Evolutionary conservation across 2,329 filamentous ascomycete genomes (phyloP), one percentile per base, ranked within the genome.

Genomic region (Volutella citrinella): DNA sequence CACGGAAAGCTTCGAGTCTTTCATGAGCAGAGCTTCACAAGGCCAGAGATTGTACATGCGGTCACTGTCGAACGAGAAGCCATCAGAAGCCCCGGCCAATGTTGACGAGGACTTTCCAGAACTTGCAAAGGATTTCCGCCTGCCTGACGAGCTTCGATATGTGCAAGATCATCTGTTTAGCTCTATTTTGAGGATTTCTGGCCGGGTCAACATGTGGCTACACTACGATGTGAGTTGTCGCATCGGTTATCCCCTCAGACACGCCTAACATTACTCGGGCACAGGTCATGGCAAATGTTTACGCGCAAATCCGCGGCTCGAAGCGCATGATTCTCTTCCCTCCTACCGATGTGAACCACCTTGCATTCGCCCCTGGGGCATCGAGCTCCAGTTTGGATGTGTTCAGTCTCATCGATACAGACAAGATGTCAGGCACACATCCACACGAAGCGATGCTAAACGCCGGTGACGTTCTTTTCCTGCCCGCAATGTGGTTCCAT

Each of bases 401-500:
- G 15, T 87, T 91, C 36, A 63, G 69, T 5, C 59, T 58, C 6
- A 52, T 76, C 1, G 51, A 65, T 10, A 57, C 65, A 5, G 43
- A 59, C 4, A 55, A 56, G 12, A 60, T 76, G 7, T 51, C 56
- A 5, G 48, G 46, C 9, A 80, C 81, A 1, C 78, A 78, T 36
- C 85, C 86, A 1, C 70, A 84, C 40, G 78, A 87, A 59, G 82
- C 80, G 1, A 51, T 72, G 1, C 65, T 95, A 5, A 57, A 68
- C 2, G 78, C 84, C 0, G 87, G 88, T 3, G 88, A 95, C 37
- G 72, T 90, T 3, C 64, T 95, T 8, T 91, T 86, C 57, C 72
- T 95, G 19, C 89, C 89, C 1, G 78, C 87, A 1, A 72, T 93
- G 48, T 95, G 90, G 89, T 71, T 87, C 10, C 90, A 95, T 59